phyloP scores from a whole-genome alignment of 306 rosid species.

The Cyclanthera cordifolia region DNA sequence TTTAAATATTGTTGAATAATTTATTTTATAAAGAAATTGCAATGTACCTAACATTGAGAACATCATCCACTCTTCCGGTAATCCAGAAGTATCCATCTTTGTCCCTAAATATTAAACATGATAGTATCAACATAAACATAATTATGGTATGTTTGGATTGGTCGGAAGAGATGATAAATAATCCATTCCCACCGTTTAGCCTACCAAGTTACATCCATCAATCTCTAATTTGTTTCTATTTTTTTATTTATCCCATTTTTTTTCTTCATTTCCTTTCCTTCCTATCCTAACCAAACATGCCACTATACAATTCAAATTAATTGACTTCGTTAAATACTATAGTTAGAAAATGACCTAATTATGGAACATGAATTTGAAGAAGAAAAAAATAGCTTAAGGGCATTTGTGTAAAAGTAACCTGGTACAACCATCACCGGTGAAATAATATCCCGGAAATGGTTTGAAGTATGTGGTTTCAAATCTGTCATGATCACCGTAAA shows the following conservation, averaged over 20 bases:
- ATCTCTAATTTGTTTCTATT: too few species aligned
- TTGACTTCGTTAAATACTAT: not conserved
- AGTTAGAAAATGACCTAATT: not conserved
- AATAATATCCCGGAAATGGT: constrained; percentile 87
- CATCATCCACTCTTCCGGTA: constrained; percentile 97
- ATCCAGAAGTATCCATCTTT: constrained; percentile 95
- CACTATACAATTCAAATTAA: not conserved
- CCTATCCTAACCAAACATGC: too few species aligned
- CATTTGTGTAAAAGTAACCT: constrained; percentile 25
- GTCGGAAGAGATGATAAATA: too few species aligned
- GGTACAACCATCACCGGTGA: constrained; percentile 95
- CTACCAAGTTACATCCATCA: too few species aligned
- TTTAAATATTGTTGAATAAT: too few species aligned
- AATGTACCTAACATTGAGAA: constrained; percentile 74
- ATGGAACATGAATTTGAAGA: not conserved
- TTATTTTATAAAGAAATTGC: too few species aligned
- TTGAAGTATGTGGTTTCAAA: constrained; percentile 90
- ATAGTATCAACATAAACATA: constrained; percentile 15
- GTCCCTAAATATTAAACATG: constrained; percentile 44
- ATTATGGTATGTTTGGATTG: too few species aligned
- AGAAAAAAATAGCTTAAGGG: not conserved
- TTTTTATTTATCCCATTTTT: too few species aligned
- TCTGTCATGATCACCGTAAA: constrained; percentile 85
- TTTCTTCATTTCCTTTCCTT: too few species aligned
- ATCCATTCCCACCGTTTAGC: too few species aligned